Conservation (phyloP, 169 alveolate species). For the Plasmodium coatneyi region DNA sequence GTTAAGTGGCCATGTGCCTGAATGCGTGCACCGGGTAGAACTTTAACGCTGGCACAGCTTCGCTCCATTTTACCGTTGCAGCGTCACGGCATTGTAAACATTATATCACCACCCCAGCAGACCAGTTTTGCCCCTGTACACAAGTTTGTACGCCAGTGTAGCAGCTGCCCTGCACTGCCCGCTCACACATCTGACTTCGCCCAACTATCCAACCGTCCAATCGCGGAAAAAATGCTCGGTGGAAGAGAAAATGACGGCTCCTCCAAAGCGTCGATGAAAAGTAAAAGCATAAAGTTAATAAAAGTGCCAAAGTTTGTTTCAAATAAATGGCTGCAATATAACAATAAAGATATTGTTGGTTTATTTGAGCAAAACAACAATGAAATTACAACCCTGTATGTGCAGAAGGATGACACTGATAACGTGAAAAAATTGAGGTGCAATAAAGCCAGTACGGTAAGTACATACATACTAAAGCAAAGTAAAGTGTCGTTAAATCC, state of each 20-base stretch:
- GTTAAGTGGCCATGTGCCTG: background rate
- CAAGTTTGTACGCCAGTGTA: background rate
- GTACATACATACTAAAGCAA: conserved; percentile 62
- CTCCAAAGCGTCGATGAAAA: conserved; percentile 30
- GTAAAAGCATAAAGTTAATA: conserved; percentile 45
- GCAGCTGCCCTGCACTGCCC: background rate
- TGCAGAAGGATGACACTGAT: conserved; percentile 68
- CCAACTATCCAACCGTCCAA: background rate
- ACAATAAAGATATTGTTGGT: conserved; percentile 71
- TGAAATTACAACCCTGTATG: conserved; percentile 33
- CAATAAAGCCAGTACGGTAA: conserved; percentile 61
- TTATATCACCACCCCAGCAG: background rate
- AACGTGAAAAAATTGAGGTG: conserved; percentile 61
- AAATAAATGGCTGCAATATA: conserved; percentile 51
- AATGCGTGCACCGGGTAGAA: background rate
- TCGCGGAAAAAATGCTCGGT: conserved; percentile 21
- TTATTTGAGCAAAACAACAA: conserved; percentile 39
- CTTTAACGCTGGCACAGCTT: background rate
- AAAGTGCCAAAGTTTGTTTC: conserved; percentile 73
- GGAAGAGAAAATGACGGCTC: conserved; percentile 21
- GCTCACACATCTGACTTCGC: background rate
- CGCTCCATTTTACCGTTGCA: background rate
- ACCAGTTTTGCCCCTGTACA: background rate
- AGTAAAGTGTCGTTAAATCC: conserved; percentile 21
- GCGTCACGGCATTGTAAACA: background rate